These are phyloP conservation scores for Lichtheimia ramosa DNA, from an alignment of 371 early-diverging fungal genomes.

Conservation along the genomic window DNA sequence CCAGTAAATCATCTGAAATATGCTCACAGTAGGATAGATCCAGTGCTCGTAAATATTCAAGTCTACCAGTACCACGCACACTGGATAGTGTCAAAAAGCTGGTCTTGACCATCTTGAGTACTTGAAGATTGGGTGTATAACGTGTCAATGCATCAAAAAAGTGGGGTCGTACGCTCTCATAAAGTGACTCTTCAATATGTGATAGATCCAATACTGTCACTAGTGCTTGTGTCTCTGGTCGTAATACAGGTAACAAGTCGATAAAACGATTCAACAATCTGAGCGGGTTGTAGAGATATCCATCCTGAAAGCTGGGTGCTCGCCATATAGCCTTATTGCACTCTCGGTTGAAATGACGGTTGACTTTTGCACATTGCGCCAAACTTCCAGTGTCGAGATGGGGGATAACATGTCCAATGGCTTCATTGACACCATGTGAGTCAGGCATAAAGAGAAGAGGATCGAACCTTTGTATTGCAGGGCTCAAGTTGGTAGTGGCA, in stretches of 20 bases:
- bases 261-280: constrained; percentile 29
- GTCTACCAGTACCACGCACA: constrained; percentile 5
- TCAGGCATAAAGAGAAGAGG: constrained; percentile 11
- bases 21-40: constrained; percentile 30
- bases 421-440: background rate
- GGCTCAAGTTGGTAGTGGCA: background rate
- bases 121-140: constrained; percentile 12
- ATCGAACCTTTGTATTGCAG: constrained; percentile 6
- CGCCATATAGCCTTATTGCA: constrained; percentile 13
- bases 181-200: constrained; percentile 26
- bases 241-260: constrained; percentile 16
- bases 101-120: constrained; percentile 19
- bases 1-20: constrained; percentile 29
- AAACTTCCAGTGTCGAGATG: background rate
- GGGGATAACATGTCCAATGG: constrained; percentile 2
- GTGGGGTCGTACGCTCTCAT: constrained; percentile 28
- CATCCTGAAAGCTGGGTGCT: constrained; percentile 14
- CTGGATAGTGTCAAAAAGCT: constrained; percentile 13
- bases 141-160: constrained; percentile 22
- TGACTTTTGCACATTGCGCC: constrained; percentile 8
- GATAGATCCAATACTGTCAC: constrained; percentile 23
- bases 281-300: constrained; percentile 19
- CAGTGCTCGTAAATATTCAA: constrained; percentile 17
- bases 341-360: constrained; percentile 2
- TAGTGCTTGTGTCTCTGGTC: background rate